Evolutionary conservation across 306 rosid species (phyloP), one percentile per base, ranked within the genome.

Genomic region (Corylus avellana): DNA sequence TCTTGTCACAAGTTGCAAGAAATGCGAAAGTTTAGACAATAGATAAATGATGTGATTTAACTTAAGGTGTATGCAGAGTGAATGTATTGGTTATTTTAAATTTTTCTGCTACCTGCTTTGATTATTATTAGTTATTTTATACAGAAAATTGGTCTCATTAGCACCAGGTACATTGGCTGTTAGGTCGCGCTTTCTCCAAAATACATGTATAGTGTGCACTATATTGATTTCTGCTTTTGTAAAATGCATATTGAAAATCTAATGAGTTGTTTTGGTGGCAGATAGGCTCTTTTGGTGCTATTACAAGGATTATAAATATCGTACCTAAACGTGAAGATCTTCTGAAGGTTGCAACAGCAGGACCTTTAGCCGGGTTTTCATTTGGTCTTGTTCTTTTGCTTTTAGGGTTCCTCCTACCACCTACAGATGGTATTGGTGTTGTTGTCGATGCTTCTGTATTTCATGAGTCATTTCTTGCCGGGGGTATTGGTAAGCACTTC

Each of bases 271-370:
- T 74, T 84, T 94, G 97, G 92, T 91, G 93, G 91, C 98, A 94
- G 98, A 91, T 94, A 94, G 98, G 98, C 90, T 91, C 98, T 73
- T 93, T 93, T 86, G 98, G 98, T 86, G 86, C 98, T 57, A 96
- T 96, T 81, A 96, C 98, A 75, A 90, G 98, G 88, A 91, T 96
- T 78, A 47, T 90, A 84, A 96, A 87, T 81, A 93, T 93, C 62
- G 99, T 93, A 78, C 82, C 97, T 53, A 93, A 89, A 82, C 98
- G 97, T 66, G 96, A 93, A 93, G 94, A 88, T 89, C 90, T 93
- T 81, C 94, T 96, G 61, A 96, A 96, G 84, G 91, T 96, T 83
- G 98, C 99, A 73, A 87, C 82, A 50, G 92, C 99, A 51, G 99
- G 99, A 81, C 99, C 99, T 47, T 75, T 96, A 82, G 98, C 98